Evolutionary conservation across 345 rosid genomes (phyloP).

Genomic region (Aquilaria yunnanensis): DNA sequence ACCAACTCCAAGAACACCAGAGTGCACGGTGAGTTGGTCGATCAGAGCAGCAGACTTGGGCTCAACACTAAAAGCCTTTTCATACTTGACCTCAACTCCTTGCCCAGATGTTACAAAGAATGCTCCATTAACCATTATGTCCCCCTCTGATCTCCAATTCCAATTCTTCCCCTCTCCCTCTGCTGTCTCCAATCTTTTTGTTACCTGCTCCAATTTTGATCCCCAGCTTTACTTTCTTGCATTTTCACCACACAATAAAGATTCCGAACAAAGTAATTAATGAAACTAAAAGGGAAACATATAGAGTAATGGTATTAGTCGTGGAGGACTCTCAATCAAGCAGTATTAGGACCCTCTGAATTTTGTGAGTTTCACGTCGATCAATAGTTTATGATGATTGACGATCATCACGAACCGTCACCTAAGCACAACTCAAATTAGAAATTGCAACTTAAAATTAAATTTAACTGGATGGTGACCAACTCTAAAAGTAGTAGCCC

Average conservation of each 20-base stretch:
- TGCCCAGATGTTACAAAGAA: slow-evolving; percentile 80
- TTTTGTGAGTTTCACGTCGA: no score
- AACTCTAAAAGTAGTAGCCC: no score
- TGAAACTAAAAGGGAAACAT: no score
- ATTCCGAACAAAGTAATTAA: slow-evolving; percentile 5
- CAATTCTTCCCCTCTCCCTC: slow-evolving; percentile 64
- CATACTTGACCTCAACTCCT: slow-evolving; percentile 39
- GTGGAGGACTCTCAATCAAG: neutral
- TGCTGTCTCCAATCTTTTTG: slow-evolving; percentile 72
- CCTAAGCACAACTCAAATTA: no score
- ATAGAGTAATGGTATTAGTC: no score
- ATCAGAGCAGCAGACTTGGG: slow-evolving; percentile 57
- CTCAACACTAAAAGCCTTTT: slow-evolving; percentile 66
- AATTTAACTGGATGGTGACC: no score
- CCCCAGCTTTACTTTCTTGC: no score
- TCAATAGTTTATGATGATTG: no score
- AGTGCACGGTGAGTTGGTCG: slow-evolving; percentile 55
- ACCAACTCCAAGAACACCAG: slow-evolving; percentile 54
- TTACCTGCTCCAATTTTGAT: slow-evolving; percentile 39
- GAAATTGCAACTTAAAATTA: no score
- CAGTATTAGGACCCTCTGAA: no score
- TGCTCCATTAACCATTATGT: slow-evolving; percentile 76
- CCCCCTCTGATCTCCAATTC: slow-evolving; percentile 92
- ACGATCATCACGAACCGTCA: no score
- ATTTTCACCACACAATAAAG: neutral